A percentile compares a stretch with the other conserved stretches of the same genome.
phyloP scores from a whole-genome alignment of 176 grass and related monocot species.

The Carex littledalei region DNA sequence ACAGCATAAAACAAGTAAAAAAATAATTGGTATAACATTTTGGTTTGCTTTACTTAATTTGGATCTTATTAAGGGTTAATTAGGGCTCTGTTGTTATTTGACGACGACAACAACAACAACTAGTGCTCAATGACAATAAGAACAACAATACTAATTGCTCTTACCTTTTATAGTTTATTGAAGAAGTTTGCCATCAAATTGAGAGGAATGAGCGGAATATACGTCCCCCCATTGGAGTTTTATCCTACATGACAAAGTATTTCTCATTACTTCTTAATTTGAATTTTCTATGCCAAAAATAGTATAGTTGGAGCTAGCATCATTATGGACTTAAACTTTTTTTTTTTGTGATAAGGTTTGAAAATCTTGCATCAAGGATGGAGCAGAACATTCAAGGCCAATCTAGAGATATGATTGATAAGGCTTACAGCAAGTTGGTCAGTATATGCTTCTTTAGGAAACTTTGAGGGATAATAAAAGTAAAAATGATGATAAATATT shows the following conservation, averaged over 20 bases:
- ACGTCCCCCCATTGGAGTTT: slow-evolving; percentile 55
- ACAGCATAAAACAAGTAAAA: not conserved
- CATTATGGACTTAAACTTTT: not conserved
- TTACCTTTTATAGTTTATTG: slow-evolving; percentile 66
- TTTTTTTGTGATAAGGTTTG: slow-evolving; percentile 55
- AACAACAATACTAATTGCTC: not conserved
- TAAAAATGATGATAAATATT: not conserved
- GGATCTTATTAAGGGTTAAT: not conserved
- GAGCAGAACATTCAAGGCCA: slow-evolving; percentile 97
- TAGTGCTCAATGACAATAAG: not conserved
- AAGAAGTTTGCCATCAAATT: slow-evolving; percentile 93
- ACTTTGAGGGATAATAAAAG: not conserved
- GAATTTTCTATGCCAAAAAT: not conserved
- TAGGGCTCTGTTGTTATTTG: not conserved
- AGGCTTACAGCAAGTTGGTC: slow-evolving; percentile 92
- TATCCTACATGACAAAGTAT: slow-evolving; percentile 89
- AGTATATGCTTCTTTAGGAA: slow-evolving; percentile 28
- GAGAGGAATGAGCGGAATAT: slow-evolving; percentile 89
- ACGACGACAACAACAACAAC: not conserved
- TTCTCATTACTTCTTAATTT: slow-evolving; percentile 21
- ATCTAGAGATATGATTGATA: slow-evolving; percentile 95
- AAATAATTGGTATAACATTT: not conserved
- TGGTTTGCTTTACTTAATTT: not conserved
- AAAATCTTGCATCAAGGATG: slow-evolving; percentile 86
- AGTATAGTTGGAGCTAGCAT: slow-evolving; percentile 6